Percentiles rank a stretch among this genome's conserved stretches.
Conservation (phyloP, 495 filamentous ascomycete species). For the Tuber borchii region DNA sequence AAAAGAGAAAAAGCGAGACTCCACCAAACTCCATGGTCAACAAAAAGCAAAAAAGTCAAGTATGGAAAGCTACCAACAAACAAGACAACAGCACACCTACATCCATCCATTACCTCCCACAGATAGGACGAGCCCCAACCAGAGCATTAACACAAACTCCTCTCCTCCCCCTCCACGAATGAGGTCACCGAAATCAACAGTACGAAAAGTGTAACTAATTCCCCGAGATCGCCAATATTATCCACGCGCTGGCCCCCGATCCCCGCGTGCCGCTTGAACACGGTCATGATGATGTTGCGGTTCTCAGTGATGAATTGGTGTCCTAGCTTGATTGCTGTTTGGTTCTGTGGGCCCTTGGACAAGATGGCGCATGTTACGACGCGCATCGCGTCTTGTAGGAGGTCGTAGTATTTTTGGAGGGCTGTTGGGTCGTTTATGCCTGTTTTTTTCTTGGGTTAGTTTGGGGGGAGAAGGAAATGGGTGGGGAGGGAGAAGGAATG, state of each 20-base stretch:
- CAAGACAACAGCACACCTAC: slow-evolving; percentile 14
- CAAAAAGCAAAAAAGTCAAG: slow-evolving; percentile 12
- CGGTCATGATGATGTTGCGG: slow-evolving; percentile 67
- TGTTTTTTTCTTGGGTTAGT: slow-evolving; percentile 37
- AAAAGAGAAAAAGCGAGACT: neutral
- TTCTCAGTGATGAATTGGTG: slow-evolving; percentile 71
- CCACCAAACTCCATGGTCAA: slow-evolving; percentile 9
- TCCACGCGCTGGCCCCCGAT: slow-evolving; percentile 55
- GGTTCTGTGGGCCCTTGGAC: slow-evolving; percentile 71
- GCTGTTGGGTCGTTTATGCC: slow-evolving; percentile 64
- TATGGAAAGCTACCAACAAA: slow-evolving; percentile 12
- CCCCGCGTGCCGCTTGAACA: slow-evolving; percentile 84
- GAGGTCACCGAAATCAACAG: slow-evolving; percentile 54
- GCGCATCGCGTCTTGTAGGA: slow-evolving; percentile 72
- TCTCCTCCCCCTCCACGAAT: slow-evolving; percentile 51
- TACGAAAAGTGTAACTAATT: slow-evolving; percentile 55
- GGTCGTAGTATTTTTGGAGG: slow-evolving; percentile 70
- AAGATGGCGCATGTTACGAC: slow-evolving; percentile 75
- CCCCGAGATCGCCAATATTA: slow-evolving; percentile 45
- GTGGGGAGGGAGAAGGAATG: slow-evolving; percentile 25
- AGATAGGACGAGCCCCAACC: neutral
- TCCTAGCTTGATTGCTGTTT: slow-evolving; percentile 64
- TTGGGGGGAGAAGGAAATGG: neutral
- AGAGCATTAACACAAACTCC: slow-evolving; percentile 11
- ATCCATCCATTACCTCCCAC: neutral